Conservation (phyloP, 345 rosid genomes). For the Trapa incisa region DNA sequence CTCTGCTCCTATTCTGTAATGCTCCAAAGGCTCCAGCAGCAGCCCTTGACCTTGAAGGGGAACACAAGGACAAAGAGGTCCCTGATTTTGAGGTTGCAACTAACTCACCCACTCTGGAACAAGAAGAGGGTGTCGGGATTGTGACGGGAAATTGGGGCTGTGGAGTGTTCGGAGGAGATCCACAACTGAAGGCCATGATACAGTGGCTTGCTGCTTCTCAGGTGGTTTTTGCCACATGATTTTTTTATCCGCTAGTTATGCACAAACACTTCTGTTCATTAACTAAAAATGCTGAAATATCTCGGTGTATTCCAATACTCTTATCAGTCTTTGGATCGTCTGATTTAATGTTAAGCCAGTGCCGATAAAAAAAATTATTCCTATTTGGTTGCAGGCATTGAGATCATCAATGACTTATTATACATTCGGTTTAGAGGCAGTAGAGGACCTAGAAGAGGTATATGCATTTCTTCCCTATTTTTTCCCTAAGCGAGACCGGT, state of each 20-base stretch:
- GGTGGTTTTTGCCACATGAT: slow-evolving; percentile 24
- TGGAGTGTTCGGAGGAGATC: slow-evolving; percentile 97
- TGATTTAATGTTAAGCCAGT: not conserved
- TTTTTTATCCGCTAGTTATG: too few species aligned
- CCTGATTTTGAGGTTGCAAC: slow-evolving; percentile 17
- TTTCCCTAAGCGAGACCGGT: not conserved
- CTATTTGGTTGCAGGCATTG: slow-evolving; percentile 40
- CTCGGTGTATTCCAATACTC: not conserved
- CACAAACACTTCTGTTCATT: not conserved
- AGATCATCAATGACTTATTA: slow-evolving; percentile 66
- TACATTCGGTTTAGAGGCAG: slow-evolving; percentile 42
- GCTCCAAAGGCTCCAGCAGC: slow-evolving; percentile 20
- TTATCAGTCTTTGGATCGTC: not conserved
- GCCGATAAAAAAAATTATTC: not conserved
- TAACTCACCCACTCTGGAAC: slow-evolving; percentile 7
- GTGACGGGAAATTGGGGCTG: slow-evolving; percentile 97
- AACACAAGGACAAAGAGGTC: slow-evolving; percentile 8
- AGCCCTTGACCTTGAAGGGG: slow-evolving; percentile 21
- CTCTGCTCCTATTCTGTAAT: not conserved
- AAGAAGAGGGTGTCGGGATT: slow-evolving; percentile 42
- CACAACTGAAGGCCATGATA: slow-evolving; percentile 63
- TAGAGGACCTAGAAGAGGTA: slow-evolving; percentile 53
- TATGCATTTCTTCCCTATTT: not conserved
- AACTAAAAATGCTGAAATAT: too few species aligned
- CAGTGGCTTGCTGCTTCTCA: slow-evolving; percentile 99